Base-by-base conservation (phyloP, 2,329 filamentous ascomycete species). In the Endoconidiophora laricicola region DNA sequence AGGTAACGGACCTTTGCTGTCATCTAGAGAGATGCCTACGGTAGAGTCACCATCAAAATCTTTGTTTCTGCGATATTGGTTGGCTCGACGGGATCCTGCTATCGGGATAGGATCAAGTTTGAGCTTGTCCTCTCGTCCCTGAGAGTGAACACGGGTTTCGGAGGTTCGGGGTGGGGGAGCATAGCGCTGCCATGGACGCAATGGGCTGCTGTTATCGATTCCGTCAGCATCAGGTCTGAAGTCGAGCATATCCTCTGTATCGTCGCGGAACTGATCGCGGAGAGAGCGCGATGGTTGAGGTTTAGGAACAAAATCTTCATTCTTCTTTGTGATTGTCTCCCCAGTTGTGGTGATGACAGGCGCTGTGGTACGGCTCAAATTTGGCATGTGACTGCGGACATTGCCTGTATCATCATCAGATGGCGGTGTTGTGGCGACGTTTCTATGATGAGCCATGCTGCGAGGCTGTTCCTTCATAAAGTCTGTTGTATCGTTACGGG, bases 201-300 rank as follows among this genome's bases (percentile, higher is more conserved):
- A 14, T 14, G 50, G 50, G 12, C 50, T 52, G 33, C 44, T 48
- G 23, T 33, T 44, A 36, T 52, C 50, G 3, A 46, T 52, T 18
- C 37, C 46, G 3, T 36, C 41, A 10, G 46, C 23, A 23, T 52
- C 50, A 12, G 49, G 42, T 22, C 39, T 37, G 16, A 52, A 49
- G 10, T 52, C 44, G 2, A 48, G 39, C 23, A 50, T 38, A n/a
- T 52, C 23, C 4, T 54, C 53, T 22, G 58, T 59, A 5, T 63
- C 62, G 3, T 63, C 60, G 22, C 59, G 56, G 47, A 62, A 66
- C 39, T 65, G 63, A 26, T 65, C 61, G 7, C 64, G 61, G 6
- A 66, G 49, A 18, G 59, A 61, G 18, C 58, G 62, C 23, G 55
- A 49, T 20, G 49, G 39, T 14, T 36, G 51, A 6, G 51, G n/a